These are phyloP conservation scores for Chrysoporthe puriensis DNA, from an alignment of 2,329 filamentous ascomycete genomes.

Conservation along the genomic window DNA sequence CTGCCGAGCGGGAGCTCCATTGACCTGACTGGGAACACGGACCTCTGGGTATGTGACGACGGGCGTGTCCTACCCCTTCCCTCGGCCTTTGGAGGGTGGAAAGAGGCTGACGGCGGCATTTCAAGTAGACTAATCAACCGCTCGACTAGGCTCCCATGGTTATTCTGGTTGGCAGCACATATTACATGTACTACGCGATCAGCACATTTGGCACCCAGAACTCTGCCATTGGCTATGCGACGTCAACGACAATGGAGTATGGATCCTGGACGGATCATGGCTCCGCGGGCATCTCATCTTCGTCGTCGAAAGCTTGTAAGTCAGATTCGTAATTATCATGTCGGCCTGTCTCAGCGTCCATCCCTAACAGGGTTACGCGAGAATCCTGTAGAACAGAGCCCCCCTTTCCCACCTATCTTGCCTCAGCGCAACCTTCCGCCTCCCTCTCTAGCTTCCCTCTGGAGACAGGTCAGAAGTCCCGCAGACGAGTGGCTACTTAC, in stretches of 20 bases:
- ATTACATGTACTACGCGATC: constrained; percentile 72
- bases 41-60: constrained; percentile 44
- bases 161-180: constrained; percentile 56
- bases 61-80: neutral
- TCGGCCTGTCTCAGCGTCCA: no score
- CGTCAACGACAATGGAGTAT: constrained; percentile 33
- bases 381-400: no score
- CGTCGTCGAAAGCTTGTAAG: constrained; percentile 39
- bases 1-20: constrained; percentile 45
- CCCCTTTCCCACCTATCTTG: no score
- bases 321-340: neutral
- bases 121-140: neutral
- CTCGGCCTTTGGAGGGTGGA: neutral
- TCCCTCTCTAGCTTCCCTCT: no score
- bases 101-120: no score
- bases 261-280: constrained; percentile 60
- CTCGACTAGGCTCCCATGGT: constrained; percentile 65
- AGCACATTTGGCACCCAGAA: constrained; percentile 63
- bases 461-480: no score
- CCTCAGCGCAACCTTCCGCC: no score
- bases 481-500: neutral
- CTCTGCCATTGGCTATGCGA: constrained; percentile 63
- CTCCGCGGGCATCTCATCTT: constrained; percentile 48
- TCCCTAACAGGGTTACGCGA: no score
- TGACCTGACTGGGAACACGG: constrained; percentile 43